A percentile compares a stretch with the other conserved stretches of the same genome.
Evolutionary conservation across 306 rosid species (phyloP).

Genomic region (Quercus ilex): DNA sequence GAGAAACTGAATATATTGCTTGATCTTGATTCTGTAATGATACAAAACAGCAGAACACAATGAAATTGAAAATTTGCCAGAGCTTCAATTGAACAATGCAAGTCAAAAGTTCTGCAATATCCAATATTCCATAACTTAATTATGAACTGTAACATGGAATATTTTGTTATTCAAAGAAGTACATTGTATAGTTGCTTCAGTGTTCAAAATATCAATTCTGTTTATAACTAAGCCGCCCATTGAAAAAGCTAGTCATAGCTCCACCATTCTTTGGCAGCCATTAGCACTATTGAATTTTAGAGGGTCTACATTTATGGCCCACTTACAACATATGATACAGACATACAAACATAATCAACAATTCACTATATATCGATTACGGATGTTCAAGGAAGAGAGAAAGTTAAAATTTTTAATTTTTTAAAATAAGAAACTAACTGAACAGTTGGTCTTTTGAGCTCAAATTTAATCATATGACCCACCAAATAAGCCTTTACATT

Average conservation of each 20-base stretch:
- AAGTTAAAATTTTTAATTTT: not conserved
- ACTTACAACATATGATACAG: not conserved
- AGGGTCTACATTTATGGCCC: not conserved
- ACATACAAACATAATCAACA: not conserved
- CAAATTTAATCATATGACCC: not conserved
- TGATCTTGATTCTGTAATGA: constrained; percentile 24
- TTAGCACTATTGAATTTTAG: not conserved
- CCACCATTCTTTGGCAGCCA: not conserved
- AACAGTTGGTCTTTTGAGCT: not conserved
- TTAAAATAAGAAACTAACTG: not conserved
- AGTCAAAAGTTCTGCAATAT: not conserved
- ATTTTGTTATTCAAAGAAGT: not conserved
- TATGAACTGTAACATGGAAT: not conserved
- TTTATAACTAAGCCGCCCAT: not conserved
- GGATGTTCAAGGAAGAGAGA: not conserved
- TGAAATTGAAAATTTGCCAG: not conserved
- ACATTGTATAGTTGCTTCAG: not conserved
- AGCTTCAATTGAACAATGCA: not conserved
- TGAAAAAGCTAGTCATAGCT: not conserved
- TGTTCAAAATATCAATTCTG: not conserved
- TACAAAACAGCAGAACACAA: constrained; percentile 12
- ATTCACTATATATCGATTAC: not conserved
- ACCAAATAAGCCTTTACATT: not conserved
- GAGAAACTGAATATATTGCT: constrained; percentile 21
- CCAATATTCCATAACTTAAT: not conserved